These are phyloP conservation scores for Volvariella volvacea DNA, from an alignment of 1,284 basidiomycete genomes.

Conservation along the genomic window DNA sequence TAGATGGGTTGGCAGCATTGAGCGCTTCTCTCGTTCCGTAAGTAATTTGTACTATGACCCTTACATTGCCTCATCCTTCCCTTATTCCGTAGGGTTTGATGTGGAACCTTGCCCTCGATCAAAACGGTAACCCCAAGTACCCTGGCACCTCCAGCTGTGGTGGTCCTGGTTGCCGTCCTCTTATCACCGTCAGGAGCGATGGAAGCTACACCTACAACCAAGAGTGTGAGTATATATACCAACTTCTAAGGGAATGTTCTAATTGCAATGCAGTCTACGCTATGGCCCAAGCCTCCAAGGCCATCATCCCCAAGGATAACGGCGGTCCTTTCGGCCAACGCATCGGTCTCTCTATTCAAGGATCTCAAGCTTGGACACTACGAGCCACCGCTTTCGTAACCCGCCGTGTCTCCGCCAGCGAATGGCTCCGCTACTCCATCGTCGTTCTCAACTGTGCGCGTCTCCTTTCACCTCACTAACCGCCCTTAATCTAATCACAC, in stretches of 20 bases:
- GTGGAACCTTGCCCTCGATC: slow-evolving; percentile 69
- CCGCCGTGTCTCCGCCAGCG: slow-evolving; percentile 40
- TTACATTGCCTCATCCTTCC: background rate
- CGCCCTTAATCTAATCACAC: background rate
- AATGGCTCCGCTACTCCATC: slow-evolving; percentile 60
- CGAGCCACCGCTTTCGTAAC: slow-evolving; percentile 62
- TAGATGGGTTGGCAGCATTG: slow-evolving; percentile 16
- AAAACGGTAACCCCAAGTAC: slow-evolving; percentile 52
- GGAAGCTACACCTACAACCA: slow-evolving; percentile 62
- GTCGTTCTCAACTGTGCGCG: slow-evolving; percentile 58
- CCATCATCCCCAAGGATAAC: slow-evolving; percentile 60
- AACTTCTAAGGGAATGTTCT: background rate
- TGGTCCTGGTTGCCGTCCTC: slow-evolving; percentile 52
- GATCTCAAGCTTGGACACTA: slow-evolving; percentile 50
- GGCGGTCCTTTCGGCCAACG: slow-evolving; percentile 66
- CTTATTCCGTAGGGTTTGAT: slow-evolving; percentile 44
- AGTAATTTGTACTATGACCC: background rate
- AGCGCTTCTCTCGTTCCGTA: slow-evolving; percentile 16
- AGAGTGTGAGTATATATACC: slow-evolving; percentile 44
- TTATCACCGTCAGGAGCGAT: slow-evolving; percentile 58
- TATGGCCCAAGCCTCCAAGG: slow-evolving; percentile 71
- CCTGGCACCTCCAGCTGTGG: slow-evolving; percentile 60
- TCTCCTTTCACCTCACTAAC: slow-evolving; percentile 4
- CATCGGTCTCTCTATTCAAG: slow-evolving; percentile 55
- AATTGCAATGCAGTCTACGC: slow-evolving; percentile 45